Base-by-base conservation (phyloP, 805 yeast genomes). In the Kodamaea neixiangensis region DNA sequence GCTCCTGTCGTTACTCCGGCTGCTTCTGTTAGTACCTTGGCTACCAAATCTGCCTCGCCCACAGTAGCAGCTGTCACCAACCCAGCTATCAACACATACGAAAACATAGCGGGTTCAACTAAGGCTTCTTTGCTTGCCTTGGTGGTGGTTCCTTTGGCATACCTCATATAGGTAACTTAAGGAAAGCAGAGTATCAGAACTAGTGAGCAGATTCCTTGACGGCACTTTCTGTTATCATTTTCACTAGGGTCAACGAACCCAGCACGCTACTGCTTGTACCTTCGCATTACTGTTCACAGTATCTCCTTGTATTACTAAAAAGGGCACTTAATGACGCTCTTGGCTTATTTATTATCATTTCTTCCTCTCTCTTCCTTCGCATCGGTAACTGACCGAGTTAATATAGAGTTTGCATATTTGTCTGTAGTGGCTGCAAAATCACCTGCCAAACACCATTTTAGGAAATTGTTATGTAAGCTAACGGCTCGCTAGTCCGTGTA, bases 91-190 rank as follows among this genome's bases (percentile, higher is more conserved):
- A 47, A 46, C 35, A 52, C 56, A 29, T 51, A 33, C 46, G 37
- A 15, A 29, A 47, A 44, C 42, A 63, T 57, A 49, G 66, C 57
- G 31, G 48, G 42, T 20, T 19, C 46, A 21, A 52, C 35, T 49
- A 58, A 55, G 56, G 60, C 59, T 34, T 55, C 65, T 14, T 49
- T 58, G 52, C 21, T 58, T 14, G 65, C 63, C 25, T 38, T 55
- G 54, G 22, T 50, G 37, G 63, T 58, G 21, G 45, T 60, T 43
- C 64, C 64, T 19, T 53, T 59, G 44, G 65, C 63, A 29, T 61
- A 61, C 61, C 56, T 61, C 57, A 56, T 61, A 58, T 61, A 57
- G 43, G 46, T 17, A 37, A 35, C 33, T 19, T 34, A 4, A 20
- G 44, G 20, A 37, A 19, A 34, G 38, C 17, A 14, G 17, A 3